Conservation (phyloP, 805 yeast species). For the Wickerhamomyces hampshirensis region DNA sequence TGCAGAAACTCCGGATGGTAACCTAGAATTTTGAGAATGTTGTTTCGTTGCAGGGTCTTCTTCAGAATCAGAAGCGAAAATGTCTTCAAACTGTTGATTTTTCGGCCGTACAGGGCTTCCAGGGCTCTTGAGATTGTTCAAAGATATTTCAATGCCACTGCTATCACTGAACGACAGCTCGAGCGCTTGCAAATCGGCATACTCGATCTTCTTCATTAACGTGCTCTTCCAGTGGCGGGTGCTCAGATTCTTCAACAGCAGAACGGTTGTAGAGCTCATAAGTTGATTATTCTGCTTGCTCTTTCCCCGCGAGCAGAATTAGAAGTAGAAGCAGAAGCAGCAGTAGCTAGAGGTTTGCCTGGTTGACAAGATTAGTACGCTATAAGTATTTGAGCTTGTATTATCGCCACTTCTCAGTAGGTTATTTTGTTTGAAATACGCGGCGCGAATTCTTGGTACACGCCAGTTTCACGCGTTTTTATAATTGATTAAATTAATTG, state of each 20-base stretch:
- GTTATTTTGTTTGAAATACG: neutral
- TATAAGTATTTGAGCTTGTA: no score
- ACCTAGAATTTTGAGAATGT: no score
- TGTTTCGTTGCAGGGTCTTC: no score
- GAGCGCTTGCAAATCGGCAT: no score
- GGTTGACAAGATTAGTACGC: neutral
- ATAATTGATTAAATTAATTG: neutral
- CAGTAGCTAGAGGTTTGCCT: neutral
- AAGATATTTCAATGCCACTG: no score
- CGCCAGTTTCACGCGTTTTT: no score
- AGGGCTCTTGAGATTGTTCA: neutral
- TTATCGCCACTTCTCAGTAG: no score
- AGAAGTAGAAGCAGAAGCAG: neutral
- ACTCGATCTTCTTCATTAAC: neutral
- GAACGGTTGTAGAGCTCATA: no score
- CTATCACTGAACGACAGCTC: no score
- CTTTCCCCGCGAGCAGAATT: no score
- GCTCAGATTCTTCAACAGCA: neutral
- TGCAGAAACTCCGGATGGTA: no score
- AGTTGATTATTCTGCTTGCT: no score
- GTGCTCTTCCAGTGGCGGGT: neutral
- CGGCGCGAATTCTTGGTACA: neutral
- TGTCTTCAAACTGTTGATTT: constrained; percentile 15
- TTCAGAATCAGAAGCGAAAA: constrained; percentile 14
- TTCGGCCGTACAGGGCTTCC: constrained; percentile 8